Percentiles rank a stretch among this genome's conserved stretches.
phyloP scores from a whole-genome alignment of 1,139 yeast species.

The Kurtzmaniella natalensis region DNA sequence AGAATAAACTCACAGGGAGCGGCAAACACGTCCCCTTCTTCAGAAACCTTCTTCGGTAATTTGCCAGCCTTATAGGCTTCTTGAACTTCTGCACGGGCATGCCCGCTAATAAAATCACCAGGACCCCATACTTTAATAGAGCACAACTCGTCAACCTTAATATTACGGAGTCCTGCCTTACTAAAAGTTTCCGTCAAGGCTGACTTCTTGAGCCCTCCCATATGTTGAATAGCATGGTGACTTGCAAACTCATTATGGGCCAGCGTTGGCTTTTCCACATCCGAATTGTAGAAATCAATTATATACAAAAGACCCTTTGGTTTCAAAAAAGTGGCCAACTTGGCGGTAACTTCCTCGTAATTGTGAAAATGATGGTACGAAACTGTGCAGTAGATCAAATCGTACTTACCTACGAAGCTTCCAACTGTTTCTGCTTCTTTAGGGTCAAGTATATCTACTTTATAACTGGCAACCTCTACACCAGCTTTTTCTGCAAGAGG shows the following conservation, averaged over 20 bases:
- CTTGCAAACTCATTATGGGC: background rate
- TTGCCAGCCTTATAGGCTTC: background rate
- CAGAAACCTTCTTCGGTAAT: background rate
- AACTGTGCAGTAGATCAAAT: slow-evolving; percentile 32
- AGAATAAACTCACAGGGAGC: background rate
- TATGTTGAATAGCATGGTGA: slow-evolving; percentile 24
- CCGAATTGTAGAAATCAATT: slow-evolving; percentile 34
- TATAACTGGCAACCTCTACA: slow-evolving; percentile 3
- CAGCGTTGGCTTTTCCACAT: slow-evolving; percentile 17
- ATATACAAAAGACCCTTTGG: slow-evolving; percentile 30
- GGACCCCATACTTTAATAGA: slow-evolving; percentile 22
- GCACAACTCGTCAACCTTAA: slow-evolving; percentile 19
- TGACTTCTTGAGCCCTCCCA: slow-evolving; percentile 30
- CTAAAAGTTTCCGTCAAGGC: slow-evolving; percentile 20
- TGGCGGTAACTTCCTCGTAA: slow-evolving; percentile 25
- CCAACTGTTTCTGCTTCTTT: slow-evolving; percentile 13
- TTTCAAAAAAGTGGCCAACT: slow-evolving; percentile 28
- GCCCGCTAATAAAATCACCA: slow-evolving; percentile 20
- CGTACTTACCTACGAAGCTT: slow-evolving; percentile 21
- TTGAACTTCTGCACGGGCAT: slow-evolving; percentile 10
- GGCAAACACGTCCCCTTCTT: background rate
- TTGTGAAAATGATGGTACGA: slow-evolving; percentile 39
- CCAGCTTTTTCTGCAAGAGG: slow-evolving; percentile 1
- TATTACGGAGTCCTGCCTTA: slow-evolving; percentile 20
- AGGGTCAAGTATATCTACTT: slow-evolving; percentile 26